Conservation (phyloP, 306 rosid species). For the Lathyrus oleraceus region DNA sequence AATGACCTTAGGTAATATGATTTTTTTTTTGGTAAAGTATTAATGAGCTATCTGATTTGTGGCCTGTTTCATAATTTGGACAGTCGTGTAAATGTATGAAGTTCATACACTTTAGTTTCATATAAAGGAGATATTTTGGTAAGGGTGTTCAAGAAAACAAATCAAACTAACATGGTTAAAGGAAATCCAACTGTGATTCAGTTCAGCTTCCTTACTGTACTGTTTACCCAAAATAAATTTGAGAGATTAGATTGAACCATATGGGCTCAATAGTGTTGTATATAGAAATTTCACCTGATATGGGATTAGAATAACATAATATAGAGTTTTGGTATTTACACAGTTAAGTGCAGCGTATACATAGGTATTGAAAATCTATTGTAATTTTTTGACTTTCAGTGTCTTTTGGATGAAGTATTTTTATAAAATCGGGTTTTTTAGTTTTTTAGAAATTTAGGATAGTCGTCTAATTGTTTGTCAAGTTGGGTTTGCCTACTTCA, state of each 20-base stretch:
- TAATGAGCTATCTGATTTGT: slow-evolving; percentile 19
- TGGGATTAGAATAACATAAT: slow-evolving; percentile 8
- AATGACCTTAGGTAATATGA: slow-evolving; percentile 65
- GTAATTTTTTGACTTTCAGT: background rate
- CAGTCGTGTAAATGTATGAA: slow-evolving; percentile 24
- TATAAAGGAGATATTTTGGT: slow-evolving; percentile 5
- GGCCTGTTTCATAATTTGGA: slow-evolving; percentile 33
- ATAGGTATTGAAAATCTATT: slow-evolving; percentile 1
- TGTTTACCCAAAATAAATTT: background rate
- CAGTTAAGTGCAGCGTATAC: background rate
- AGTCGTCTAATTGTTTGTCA: slow-evolving; percentile 4
- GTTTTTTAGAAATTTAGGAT: slow-evolving; percentile 16
- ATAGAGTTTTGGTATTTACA: slow-evolving; percentile 4
- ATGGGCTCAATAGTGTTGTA: slow-evolving; percentile 12
- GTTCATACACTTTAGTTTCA: slow-evolving; percentile 20
- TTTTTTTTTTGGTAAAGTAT: slow-evolving; percentile 11
- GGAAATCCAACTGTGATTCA: slow-evolving; percentile 16
- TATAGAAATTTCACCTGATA: slow-evolving; percentile 10
- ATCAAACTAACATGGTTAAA: slow-evolving; percentile 25
- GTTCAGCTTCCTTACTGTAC: slow-evolving; percentile 23
- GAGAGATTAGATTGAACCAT: slow-evolving; percentile 21
- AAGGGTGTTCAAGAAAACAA: slow-evolving; percentile 18
- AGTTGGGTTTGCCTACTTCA: slow-evolving; percentile 10
- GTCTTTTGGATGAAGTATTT: background rate
- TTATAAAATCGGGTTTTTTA: background rate